phyloP scores from a whole-genome alignment of 768 basidiomycete species.

The Lentinus brumalis region DNA sequence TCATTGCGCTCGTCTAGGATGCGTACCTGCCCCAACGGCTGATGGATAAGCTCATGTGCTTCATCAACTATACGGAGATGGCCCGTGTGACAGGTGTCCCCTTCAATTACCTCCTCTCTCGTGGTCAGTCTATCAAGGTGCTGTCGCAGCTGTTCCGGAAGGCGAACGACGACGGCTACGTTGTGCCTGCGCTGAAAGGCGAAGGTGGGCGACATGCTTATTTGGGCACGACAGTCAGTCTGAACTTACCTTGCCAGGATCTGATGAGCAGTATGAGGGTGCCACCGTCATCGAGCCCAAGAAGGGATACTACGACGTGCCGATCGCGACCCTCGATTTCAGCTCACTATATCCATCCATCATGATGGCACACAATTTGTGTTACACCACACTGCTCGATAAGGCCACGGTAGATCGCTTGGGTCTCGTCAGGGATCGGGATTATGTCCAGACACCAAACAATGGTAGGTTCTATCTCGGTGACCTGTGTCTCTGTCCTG shows the following conservation, averaged over 20 bases:
- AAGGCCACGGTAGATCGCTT: constrained; percentile 76
- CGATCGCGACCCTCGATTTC: constrained; percentile 98
- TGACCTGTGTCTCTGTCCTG: background rate
- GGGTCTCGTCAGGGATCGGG: constrained; percentile 75
- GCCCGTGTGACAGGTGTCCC: constrained; percentile 99
- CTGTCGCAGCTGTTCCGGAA: constrained; percentile 93
- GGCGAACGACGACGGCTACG: constrained; percentile 88
- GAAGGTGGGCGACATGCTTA: constrained; percentile 58
- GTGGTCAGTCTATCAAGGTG: constrained; percentile 99
- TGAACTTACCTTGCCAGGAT: constrained; percentile 45
- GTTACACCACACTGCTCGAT: constrained; percentile 95
- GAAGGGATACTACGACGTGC: constrained; percentile 94
- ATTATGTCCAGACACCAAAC: constrained; percentile 95
- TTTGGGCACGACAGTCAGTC: background rate
- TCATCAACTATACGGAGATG: constrained; percentile 99
- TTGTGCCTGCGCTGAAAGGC: constrained; percentile 81
- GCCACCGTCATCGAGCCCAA: constrained; percentile 98
- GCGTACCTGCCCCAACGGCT: constrained; percentile 96
- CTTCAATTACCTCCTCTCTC: constrained; percentile 91
- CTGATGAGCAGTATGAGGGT: constrained; percentile 97
- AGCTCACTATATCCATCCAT: constrained; percentile 98
- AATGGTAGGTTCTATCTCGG: constrained; percentile 57
- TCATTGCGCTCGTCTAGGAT: constrained; percentile 56
- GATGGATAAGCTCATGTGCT: constrained; percentile 98
- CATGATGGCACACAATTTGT: constrained; percentile 99